Conservation (phyloP, 257 asterid species). For the Solanum appendiculatum region DNA sequence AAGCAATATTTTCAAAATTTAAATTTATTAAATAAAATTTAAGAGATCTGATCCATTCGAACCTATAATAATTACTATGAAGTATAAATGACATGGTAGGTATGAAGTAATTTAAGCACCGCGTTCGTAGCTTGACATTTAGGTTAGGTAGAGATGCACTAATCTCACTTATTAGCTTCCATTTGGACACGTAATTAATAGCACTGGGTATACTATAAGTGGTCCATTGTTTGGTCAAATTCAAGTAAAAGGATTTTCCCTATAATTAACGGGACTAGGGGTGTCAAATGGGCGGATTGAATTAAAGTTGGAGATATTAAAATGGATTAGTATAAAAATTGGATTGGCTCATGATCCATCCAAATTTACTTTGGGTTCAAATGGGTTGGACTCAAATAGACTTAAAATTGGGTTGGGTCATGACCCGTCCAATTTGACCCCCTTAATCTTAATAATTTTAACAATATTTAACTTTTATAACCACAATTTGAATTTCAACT, state of each 20-base stretch:
- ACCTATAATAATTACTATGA: background rate
- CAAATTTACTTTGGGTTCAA: no score
- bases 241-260: background rate
- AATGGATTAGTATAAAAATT: no score
- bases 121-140: background rate
- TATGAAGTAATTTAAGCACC: background rate
- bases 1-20: background rate
- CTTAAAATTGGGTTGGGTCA: no score
- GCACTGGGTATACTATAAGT: background rate
- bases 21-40: background rate
- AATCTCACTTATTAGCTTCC: background rate
- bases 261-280: background rate
- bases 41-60: background rate
- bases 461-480: no score
- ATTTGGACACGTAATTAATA: background rate
- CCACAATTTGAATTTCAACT: no score
- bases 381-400: no score
- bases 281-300: no score
- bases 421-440: no score
- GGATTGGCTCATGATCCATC: no score
- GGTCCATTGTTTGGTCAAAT: background rate
- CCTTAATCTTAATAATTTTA: no score
- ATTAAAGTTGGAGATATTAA: no score
- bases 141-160: background rate
- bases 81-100: background rate